phyloP scores from a whole-genome alignment of 257 asterid species.

The Solanum sejunctum region DNA sequence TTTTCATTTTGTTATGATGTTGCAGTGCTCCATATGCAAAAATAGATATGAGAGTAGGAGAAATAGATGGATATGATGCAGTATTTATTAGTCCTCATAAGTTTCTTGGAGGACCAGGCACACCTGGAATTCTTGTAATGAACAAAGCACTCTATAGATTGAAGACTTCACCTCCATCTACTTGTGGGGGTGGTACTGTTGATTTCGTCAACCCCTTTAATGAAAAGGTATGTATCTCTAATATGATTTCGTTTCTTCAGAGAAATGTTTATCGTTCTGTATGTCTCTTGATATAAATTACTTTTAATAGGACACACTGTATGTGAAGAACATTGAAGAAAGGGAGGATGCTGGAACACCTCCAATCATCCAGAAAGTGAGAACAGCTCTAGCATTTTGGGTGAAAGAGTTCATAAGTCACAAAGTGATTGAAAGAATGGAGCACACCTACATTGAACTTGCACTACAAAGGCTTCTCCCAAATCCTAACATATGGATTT shows the following conservation, averaged over 20 bases:
- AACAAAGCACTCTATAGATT: constrained; percentile 25
- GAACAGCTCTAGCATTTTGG: constrained; percentile 42
- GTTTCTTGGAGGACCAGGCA: constrained; percentile 46
- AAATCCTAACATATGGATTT: constrained; percentile 14
- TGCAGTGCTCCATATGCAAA: neutral
- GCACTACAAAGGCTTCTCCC: constrained; percentile 21
- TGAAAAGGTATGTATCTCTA: neutral
- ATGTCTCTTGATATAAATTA: neutral
- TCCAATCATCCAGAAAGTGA: constrained; percentile 30
- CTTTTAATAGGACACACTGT: constrained; percentile 26
- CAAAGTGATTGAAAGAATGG: constrained; percentile 11
- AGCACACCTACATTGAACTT: constrained; percentile 13
- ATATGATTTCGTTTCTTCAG: neutral
- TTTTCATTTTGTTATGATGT: neutral
- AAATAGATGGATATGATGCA: constrained; percentile 41
- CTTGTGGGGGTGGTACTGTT: neutral
- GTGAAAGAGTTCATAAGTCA: constrained; percentile 34
- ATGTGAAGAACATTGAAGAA: constrained; percentile 30
- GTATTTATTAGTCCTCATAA: constrained; percentile 34
- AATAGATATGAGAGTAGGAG: neutral
- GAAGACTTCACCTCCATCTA: constrained; percentile 11
- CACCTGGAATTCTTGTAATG: constrained; percentile 41
- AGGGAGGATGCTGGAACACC: constrained; percentile 59
- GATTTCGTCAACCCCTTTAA: neutral
- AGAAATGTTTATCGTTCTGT: too few relatives aligned